Percentiles rank a stretch among this genome's conserved stretches.
These are phyloP conservation scores for Diaporthe ilicicola DNA, from an alignment of 2,329 filamentous ascomycete genomes.

Conservation along the genomic window DNA sequence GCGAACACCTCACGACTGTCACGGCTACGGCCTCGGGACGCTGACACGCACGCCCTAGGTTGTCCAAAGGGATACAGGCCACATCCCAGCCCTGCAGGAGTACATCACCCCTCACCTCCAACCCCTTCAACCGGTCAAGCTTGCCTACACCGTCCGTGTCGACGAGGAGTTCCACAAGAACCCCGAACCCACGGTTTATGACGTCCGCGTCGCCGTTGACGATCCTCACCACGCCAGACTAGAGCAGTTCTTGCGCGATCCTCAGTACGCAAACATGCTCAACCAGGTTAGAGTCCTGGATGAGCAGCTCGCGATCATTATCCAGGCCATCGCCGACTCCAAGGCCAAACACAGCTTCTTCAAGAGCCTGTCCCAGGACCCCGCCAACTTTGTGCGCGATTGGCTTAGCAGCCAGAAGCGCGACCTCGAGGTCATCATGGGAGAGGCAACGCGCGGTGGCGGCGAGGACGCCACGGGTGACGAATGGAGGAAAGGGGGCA, in stretches of 20 bases:
- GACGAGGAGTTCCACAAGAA: constrained; percentile 83
- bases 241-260: constrained; percentile 71
- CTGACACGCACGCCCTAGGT: constrained; percentile 58
- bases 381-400: constrained; percentile 81
- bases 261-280: constrained; percentile 75
- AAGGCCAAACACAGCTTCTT: constrained; percentile 94
- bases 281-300: constrained; percentile 81
- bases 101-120: constrained; percentile 81
- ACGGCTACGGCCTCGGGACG: not conserved
- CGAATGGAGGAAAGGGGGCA: constrained; percentile 73
- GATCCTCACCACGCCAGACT: constrained; percentile 79
- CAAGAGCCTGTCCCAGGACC: constrained; percentile 79
- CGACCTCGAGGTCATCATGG: constrained; percentile 87
- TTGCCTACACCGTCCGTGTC: constrained; percentile 93
- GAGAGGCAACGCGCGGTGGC: constrained; percentile 75
- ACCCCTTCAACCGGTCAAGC: constrained; percentile 80
- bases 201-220: constrained; percentile 84
- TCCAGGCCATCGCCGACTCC: constrained; percentile 83
- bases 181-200: constrained; percentile 85
- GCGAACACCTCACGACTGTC: not conserved
- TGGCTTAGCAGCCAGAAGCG: constrained; percentile 94
- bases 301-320: constrained; percentile 82
- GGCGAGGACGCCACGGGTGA: constrained; percentile 64
- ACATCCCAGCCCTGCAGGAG: constrained; percentile 86
- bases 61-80: constrained; percentile 78